A percentile compares a stretch with the other conserved stretches of the same genome.
These are phyloP conservation scores for maize (Zea mays) DNA, from an alignment of 176 grass and related monocot genomes.

Conservation along the genomic window Zm-B73-REFERENCE-NAM-5.0 NC_050096.1:264502501-264503000, in stretches of 20 bases:
- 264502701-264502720: no score
- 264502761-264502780: conserved; percentile 4
- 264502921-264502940: conserved; percentile 16
- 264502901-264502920: neutral
- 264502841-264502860: conserved; percentile 26
- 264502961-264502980: conserved; percentile 38
- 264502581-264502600: neutral
- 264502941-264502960: conserved; percentile 36
- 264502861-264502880: conserved; percentile 26
- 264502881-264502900: conserved; percentile 4
- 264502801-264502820: conserved; percentile 16
- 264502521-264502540: conserved; percentile 10
- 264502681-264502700: no score
- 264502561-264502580: neutral
- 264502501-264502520: conserved; percentile 21
- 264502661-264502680: no score
- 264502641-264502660: no score
- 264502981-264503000: neutral
- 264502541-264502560: no score
- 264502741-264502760: conserved; percentile 9
- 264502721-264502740: no score
- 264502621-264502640: no score
- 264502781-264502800: conserved; percentile 53
- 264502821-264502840: conserved; percentile 32
- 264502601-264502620: neutral